These are phyloP conservation scores for Xylaria sp. DNA, from an alignment of 2,329 filamentous ascomycete genomes.

Conservation along the genomic window DNA sequence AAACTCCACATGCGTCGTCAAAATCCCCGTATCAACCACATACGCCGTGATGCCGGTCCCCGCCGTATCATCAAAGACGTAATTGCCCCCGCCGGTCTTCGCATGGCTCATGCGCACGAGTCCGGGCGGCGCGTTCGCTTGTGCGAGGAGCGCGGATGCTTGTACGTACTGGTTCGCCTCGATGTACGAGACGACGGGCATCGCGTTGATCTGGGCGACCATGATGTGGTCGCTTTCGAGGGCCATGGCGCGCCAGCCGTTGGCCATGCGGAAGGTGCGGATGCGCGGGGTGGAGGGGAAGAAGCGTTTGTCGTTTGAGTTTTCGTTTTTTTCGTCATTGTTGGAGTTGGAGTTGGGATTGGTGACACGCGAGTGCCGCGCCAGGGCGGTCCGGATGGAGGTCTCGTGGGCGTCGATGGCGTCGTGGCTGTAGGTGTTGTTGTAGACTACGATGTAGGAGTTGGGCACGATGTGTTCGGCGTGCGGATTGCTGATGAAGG, in stretches of 20 bases:
- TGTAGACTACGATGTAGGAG: conserved; percentile 62
- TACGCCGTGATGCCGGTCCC: conserved; percentile 56
- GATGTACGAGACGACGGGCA: conserved; percentile 47
- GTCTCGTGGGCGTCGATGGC: conserved; percentile 46
- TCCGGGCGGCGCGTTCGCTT: conserved; percentile 50
- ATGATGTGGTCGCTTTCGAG: conserved; percentile 48
- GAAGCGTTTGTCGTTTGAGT: too few species aligned
- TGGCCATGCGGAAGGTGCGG: conserved; percentile 41
- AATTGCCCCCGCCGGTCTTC: conserved; percentile 33
- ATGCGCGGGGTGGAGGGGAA: conserved; percentile 32
- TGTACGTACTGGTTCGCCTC: conserved; percentile 49
- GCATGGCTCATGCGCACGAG: conserved; percentile 49
- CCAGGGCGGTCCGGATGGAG: conserved; percentile 37
- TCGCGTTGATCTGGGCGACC: conserved; percentile 44
- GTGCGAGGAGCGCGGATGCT: conserved; percentile 40
- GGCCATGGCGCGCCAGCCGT: conserved; percentile 48
- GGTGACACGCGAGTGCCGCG: conserved; percentile 14
- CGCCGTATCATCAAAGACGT: conserved; percentile 48
- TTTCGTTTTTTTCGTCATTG: conserved; percentile 38
- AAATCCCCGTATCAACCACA: conserved; percentile 62
- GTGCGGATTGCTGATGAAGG: conserved; percentile 47
- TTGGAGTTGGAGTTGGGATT: conserved; percentile 53
- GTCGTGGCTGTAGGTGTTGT: conserved; percentile 45
- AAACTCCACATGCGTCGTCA: conserved; percentile 50
- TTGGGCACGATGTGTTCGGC: conserved; percentile 47